These are phyloP conservation scores for Actinomortierella ambigua DNA, from an alignment of 371 early-diverging fungal genomes.

Conservation along the genomic window DNA sequence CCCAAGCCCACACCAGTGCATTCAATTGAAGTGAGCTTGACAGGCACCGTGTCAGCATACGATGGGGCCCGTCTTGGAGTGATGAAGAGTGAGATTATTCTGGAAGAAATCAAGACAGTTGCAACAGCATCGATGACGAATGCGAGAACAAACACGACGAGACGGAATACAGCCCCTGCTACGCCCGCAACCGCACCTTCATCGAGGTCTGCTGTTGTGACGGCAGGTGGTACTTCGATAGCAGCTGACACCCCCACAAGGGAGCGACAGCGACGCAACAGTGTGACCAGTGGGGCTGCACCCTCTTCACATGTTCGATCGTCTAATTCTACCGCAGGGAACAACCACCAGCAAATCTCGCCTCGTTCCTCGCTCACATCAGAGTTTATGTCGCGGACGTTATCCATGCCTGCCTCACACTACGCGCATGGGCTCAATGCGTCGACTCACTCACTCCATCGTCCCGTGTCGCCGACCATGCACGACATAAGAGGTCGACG, in stretches of 20 bases:
- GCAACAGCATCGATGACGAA: slow-evolving; percentile 44
- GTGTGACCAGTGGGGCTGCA: slow-evolving; percentile 5
- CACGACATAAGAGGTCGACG: slow-evolving; percentile 28
- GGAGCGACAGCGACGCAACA: slow-evolving; percentile 17
- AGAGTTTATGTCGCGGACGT: slow-evolving; percentile 35
- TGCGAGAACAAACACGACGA: slow-evolving; percentile 30
- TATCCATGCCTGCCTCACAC: slow-evolving; percentile 28
- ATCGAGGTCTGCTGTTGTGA: background rate
- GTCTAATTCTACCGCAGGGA: too few species aligned
- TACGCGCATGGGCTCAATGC: slow-evolving; percentile 17
- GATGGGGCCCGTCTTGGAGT: slow-evolving; percentile 38
- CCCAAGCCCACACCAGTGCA: slow-evolving; percentile 45
- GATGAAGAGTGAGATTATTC: slow-evolving; percentile 36
- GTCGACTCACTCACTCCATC: slow-evolving; percentile 28
- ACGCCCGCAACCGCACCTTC: background rate
- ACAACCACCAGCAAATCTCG: too few species aligned
- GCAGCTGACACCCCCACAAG: slow-evolving; percentile 8
- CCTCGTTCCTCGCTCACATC: background rate
- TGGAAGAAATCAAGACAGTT: slow-evolving; percentile 44
- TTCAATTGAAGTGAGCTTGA: slow-evolving; percentile 39
- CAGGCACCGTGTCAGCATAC: slow-evolving; percentile 36
- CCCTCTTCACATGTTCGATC: too few species aligned
- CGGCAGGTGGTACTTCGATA: slow-evolving; percentile 1
- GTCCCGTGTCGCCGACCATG: slow-evolving; percentile 32
- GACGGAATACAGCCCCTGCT: slow-evolving; percentile 29